Conservation (phyloP, 179 eudicot species). For the Pouteria campechiana region DNA sequence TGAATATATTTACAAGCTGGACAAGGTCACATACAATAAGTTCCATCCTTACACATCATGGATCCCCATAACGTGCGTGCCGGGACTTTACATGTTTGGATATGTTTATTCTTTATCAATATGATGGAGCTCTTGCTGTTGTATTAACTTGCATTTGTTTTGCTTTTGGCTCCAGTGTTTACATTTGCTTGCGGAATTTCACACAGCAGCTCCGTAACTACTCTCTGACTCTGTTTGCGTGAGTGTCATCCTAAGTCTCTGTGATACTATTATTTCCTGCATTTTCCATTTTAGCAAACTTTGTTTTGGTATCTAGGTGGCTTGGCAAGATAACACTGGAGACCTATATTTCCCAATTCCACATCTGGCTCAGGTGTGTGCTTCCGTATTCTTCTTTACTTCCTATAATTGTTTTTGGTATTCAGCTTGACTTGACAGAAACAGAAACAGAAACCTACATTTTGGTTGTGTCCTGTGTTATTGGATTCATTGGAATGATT, state of each 20-base stretch:
- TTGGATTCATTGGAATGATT: too few species aligned
- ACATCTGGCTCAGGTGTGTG: slow-evolving; percentile 68
- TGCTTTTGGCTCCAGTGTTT: slow-evolving; percentile 46
- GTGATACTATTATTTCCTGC: background rate
- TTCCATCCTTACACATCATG: slow-evolving; percentile 97
- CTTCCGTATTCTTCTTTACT: background rate
- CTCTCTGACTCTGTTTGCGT: slow-evolving; percentile 91
- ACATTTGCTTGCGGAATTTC: slow-evolving; percentile 84
- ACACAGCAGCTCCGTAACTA: slow-evolving; percentile 73
- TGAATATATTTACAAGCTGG: slow-evolving; percentile 81
- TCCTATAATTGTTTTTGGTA: background rate
- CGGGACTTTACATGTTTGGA: background rate
- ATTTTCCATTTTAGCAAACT: background rate
- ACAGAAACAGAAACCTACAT: too few species aligned
- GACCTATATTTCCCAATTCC: slow-evolving; percentile 74
- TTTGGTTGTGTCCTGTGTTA: too few species aligned
- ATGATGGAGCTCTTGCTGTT: background rate
- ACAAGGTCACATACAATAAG: slow-evolving; percentile 73
- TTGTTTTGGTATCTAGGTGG: slow-evolving; percentile 36
- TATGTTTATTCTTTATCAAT: background rate
- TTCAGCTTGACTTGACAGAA: too few species aligned
- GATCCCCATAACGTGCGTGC: slow-evolving; percentile 89
- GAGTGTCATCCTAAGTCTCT: slow-evolving; percentile 22
- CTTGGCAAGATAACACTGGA: slow-evolving; percentile 75
- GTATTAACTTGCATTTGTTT: slow-evolving; percentile 3